Evolutionary conservation across 2,329 filamentous ascomycete genomes (phyloP).

Genomic region (Neofusicoccum parvum): DNA sequence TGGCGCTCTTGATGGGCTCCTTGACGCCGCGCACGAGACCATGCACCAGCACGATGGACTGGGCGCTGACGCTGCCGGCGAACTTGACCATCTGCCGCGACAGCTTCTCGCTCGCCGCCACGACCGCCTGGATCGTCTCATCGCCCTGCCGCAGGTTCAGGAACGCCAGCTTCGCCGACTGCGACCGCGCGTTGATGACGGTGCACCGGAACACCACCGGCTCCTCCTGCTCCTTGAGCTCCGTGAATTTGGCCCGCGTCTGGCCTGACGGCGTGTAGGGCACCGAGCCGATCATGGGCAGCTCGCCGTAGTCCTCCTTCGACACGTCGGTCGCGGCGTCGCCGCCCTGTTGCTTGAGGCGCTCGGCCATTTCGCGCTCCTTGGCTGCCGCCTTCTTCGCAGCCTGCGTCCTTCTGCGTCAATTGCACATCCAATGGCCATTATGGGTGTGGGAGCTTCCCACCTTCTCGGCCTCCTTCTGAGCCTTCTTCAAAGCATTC

Average conservation of each 20-base stretch:
- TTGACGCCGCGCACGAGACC: conserved; percentile 78
- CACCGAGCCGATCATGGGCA: conserved; percentile 60
- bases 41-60: conserved; percentile 82
- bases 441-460: background rate
- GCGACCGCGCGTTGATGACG: conserved; percentile 84
- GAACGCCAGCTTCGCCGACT: conserved; percentile 90
- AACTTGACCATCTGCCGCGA: conserved; percentile 96
- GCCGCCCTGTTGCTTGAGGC: conserved; percentile 60
- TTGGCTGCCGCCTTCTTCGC: conserved; percentile 44
- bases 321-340: conserved; percentile 67
- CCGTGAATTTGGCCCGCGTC: conserved; percentile 61
- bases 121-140: conserved; percentile 81
- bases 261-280: conserved; percentile 55
- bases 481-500: conserved; percentile 45
- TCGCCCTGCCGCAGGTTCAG: conserved; percentile 77
- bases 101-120: conserved; percentile 62
- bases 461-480: conserved; percentile 46
- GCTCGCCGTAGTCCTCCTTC: conserved; percentile 78
- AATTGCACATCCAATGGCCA: conserved; percentile 17
- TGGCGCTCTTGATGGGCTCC: conserved; percentile 86
- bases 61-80: conserved; percentile 71
- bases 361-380: conserved; percentile 54
- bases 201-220: conserved; percentile 74
- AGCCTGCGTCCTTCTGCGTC: conserved; percentile 31
- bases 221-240: conserved; percentile 37